phyloP scores from a whole-genome alignment of 1,139 yeast genomes.

The Yamadazyma atmosphaerica region DNA sequence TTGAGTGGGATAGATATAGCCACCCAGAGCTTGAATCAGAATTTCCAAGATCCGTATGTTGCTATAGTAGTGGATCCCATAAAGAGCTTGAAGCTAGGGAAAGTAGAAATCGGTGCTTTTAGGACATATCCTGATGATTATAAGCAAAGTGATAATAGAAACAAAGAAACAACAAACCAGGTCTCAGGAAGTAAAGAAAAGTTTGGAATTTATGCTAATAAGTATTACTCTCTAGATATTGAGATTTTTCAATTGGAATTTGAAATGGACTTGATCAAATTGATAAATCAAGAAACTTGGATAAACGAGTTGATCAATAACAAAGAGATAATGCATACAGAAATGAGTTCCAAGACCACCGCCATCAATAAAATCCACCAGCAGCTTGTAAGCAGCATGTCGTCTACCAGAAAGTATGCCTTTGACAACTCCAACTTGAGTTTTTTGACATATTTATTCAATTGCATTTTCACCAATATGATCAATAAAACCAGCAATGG shows the following conservation, averaged over 20 bases:
- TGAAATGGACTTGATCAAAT: conserved; percentile 51
- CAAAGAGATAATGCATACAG: conserved; percentile 9
- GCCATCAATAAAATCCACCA: conserved; percentile 5
- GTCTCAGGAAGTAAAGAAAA: conserved; percentile 31
- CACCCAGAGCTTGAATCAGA: conserved; percentile 83
- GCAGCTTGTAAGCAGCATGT: neutral
- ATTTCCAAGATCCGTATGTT: conserved; percentile 86
- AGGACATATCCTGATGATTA: conserved; percentile 65
- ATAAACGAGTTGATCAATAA: conserved; percentile 23
- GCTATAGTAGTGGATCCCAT: conserved; percentile 89
- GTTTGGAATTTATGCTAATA: conserved; percentile 69
- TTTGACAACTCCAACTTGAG: neutral
- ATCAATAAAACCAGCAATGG: neutral
- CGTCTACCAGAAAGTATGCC: neutral
- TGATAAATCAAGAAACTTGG: conserved; percentile 55
- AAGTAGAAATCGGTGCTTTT: conserved; percentile 88
- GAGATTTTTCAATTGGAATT: conserved; percentile 57
- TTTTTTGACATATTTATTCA: neutral
- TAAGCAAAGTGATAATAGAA: conserved; percentile 7
- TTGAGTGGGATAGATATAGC: conserved; percentile 86
- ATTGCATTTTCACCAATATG: neutral
- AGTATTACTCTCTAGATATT: conserved; percentile 70
- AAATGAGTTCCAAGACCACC: conserved; percentile 4
- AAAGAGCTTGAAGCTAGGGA: conserved; percentile 61
- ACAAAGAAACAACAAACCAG: too few species aligned